Conservation (phyloP, 1,139 yeast species). For the Wickerhamomyces sp. region DNA sequence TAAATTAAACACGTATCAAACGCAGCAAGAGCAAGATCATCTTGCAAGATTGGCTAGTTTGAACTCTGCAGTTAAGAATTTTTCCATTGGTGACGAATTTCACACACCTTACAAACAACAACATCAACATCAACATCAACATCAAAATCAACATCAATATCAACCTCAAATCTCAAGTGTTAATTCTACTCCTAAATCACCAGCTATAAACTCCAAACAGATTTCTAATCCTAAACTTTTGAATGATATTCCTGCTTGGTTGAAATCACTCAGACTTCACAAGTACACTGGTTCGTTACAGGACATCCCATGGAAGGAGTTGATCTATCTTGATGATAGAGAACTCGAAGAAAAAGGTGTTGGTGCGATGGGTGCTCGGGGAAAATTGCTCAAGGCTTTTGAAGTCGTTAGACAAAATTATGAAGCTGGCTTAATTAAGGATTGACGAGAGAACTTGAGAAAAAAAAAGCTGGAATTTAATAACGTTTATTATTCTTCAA, state of each 20-base stretch:
- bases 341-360: slow-evolving; percentile 78
- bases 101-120: slow-evolving; percentile 8
- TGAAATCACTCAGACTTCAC: slow-evolving; percentile 82
- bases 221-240: slow-evolving; percentile 60
- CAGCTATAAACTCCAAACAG: slow-evolving; percentile 55
- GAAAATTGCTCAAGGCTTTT: slow-evolving; percentile 88
- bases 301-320: slow-evolving; percentile 71
- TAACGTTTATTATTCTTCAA: no score
- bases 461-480: no score
- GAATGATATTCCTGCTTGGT: slow-evolving; percentile 86
- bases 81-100: slow-evolving; percentile 9
- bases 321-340: slow-evolving; percentile 65
- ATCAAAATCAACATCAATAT: not conserved
- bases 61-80: slow-evolving; percentile 16
- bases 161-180: no score
- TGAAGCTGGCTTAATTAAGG: slow-evolving; percentile 29
- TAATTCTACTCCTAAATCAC: slow-evolving; percentile 29
- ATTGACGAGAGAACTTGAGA: no score
- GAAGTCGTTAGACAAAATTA: slow-evolving; percentile 60
- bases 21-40: slow-evolving; percentile 8
- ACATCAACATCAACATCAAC: not conserved
- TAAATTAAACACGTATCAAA: slow-evolving; percentile 8
- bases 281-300: slow-evolving; percentile 85
- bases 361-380: slow-evolving; percentile 88
- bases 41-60: slow-evolving; percentile 17